phyloP scores from a whole-genome alignment of 768 basidiomycete genomes.

The Suillus discolor region DNA sequence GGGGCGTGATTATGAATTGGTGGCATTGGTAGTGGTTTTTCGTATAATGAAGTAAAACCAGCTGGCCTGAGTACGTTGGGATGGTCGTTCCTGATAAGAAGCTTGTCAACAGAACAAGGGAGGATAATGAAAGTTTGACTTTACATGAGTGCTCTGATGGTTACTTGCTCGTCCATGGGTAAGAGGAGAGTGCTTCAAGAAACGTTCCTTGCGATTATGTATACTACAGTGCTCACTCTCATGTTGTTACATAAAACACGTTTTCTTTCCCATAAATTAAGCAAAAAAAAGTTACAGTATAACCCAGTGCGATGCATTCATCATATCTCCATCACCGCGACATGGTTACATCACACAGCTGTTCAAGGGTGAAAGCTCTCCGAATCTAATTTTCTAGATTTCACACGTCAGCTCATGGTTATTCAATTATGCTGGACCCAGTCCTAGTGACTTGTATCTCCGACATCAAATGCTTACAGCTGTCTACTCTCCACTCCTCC shows the following conservation, averaged over 20 bases:
- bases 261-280: slow-evolving; percentile 15
- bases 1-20: slow-evolving; percentile 11
- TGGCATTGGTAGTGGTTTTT: slow-evolving; percentile 42
- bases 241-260: slow-evolving; percentile 31
- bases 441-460: background rate
- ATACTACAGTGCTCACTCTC: slow-evolving; percentile 15
- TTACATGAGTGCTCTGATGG: slow-evolving; percentile 19
- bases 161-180: background rate
- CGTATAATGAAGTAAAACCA: slow-evolving; percentile 19
- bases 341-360: slow-evolving; percentile 4
- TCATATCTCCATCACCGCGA: slow-evolving; percentile 12
- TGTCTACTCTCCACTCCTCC: background rate
- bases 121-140: slow-evolving; percentile 14
- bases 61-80: slow-evolving; percentile 29
- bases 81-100: slow-evolving; percentile 23
- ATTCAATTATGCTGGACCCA: background rate
- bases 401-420: background rate
- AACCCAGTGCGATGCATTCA: background rate
- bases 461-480: background rate
- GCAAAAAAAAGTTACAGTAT: background rate
- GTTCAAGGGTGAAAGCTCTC: background rate
- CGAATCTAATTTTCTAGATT: background rate
- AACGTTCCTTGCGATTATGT: background rate
- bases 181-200: too few species aligned
- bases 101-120: slow-evolving; percentile 1